Base-by-base conservation (phyloP, 1,284 basidiomycete genomes). In the Fistulinella staudtii region DNA sequence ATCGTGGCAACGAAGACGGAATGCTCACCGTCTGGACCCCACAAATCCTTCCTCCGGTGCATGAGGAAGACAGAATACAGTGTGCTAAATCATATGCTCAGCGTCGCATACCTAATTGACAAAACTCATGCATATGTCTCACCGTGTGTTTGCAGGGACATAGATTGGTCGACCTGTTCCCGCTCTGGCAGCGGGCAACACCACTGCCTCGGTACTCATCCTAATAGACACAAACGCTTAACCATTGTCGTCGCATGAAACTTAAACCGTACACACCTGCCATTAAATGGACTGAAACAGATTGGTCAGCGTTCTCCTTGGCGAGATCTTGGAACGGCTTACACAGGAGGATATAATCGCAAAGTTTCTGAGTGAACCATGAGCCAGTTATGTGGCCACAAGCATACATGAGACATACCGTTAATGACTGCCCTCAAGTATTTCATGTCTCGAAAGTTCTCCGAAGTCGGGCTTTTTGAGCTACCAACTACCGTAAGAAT, bases 341-440 rank as follows among this genome's bases (percentile, higher is more conserved):
- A 80, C 71, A 83, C 80, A 18, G 78, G 63, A 4, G 82, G 82
- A 62, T 76, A 82, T 8, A 85, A 53, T n/a, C 82, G 69, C 40
- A 83, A 58, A 0, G 76, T 77, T 62, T 84, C 81, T 77, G 38
- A 21, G 46, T 4, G n/a, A 11, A 10, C 1, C n/a, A 13, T 39
- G 18, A 43, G 37, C 41, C 13, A 30, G 35, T 22, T 15, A 30
- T 20, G 8, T 13, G n/a, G 5, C 18, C 14, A n/a, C 14, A 30
- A 30, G 1, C 20, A 10, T 21, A 21, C 20, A 20, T 29, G 25
- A 15, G n/a, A 4, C 4, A 17, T 15, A 77, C 78, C 80, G 39
- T 82, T 82, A 28, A 82, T 72, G 15, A 82, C 72, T 15, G 80
- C 79, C 24, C 71, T 66, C 14, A 82, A 47, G 50, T 76, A 83